Evolutionary conservation across 2,329 filamentous ascomycete genomes (phyloP), one percentile per base, ranked within the genome.

Genomic region (Colletotrichum eremochloae): DNA sequence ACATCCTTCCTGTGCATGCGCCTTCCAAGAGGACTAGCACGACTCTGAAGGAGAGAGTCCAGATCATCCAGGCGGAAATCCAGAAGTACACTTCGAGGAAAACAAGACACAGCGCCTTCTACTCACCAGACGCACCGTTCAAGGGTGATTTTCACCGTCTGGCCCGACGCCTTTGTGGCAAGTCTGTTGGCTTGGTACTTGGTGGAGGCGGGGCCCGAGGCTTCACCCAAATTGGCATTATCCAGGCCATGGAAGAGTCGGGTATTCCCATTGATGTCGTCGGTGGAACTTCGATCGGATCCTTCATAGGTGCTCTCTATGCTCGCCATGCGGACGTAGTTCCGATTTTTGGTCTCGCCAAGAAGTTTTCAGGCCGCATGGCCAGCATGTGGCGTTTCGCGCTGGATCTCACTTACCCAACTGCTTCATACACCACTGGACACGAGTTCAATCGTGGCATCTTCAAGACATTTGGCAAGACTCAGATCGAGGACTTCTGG

Each of bases 391-490:
- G 96, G 96, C 91, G 96, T n/a, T 98, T 99, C 80, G 95, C 95
- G 1, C 86, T 99, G 3, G 96, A 99, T 79, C 83, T 99, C 77
- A 99, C 96, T 0, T 99, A 99, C 80, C 96, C 96, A 0, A 96
- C 96, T 7, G 94, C 94, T 9, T 97, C 96, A 1, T 99, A 99
- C 83, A 99, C 97, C 0, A 99, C 96, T 0, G 96, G 96, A 0
- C 96, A 99, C 79, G 96, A 99, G 78, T 99, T 99, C 88, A 99
- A 99, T 78, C 93, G 96, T 8, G 96, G 96, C 52, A 98, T 99
- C 75, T 99, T 98, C 89, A 99, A 99, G 82, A 95, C 96, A 0
- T 98, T 99, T 80, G 96, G 95, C 18, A 94, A 98, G 78, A 94
- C 94, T 12, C 96, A 98, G 80, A 98, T 99, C 70, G 96, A 99